Percentiles rank a stretch among this genome's conserved stretches.
Evolutionary conservation across 2,329 filamentous ascomycete genomes (phyloP).

Genomic region (Myotisia sp.): DNA sequence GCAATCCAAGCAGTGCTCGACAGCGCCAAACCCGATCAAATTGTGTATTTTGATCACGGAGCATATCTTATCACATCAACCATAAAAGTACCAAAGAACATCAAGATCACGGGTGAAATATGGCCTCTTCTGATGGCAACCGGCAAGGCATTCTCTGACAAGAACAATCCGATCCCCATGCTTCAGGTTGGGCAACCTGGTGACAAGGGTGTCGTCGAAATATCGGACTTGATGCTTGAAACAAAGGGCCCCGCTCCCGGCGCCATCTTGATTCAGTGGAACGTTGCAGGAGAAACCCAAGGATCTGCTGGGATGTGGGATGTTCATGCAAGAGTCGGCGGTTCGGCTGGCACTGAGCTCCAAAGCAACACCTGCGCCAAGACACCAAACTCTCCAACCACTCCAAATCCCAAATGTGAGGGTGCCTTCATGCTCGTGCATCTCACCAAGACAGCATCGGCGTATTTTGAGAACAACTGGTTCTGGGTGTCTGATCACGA

Average conservation of each 20-base stretch:
- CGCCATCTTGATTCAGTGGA: constrained; percentile 86
- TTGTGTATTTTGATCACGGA: constrained; percentile 52
- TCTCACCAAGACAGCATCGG: constrained; percentile 42
- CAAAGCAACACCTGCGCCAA: constrained; percentile 69
- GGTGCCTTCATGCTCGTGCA: constrained; percentile 55
- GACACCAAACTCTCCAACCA: constrained; percentile 49
- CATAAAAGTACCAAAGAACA: constrained; percentile 51
- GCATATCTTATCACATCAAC: constrained; percentile 48
- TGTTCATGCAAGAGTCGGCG: constrained; percentile 86
- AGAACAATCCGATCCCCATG: constrained; percentile 63
- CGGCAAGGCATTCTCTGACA: constrained; percentile 58
- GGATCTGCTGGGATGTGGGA: constrained; percentile 81
- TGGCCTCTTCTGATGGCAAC: constrained; percentile 82
- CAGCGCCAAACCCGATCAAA: constrained; percentile 41
- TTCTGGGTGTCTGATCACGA: constrained; percentile 87
- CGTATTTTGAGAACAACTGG: constrained; percentile 81
- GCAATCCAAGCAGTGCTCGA: constrained; percentile 70
- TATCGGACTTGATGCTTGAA: constrained; percentile 73
- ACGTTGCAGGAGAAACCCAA: constrained; percentile 49
- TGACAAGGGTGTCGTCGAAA: constrained; percentile 68
- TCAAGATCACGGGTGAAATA: constrained; percentile 80
- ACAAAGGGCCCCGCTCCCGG: constrained; percentile 72
- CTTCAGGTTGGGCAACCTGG: constrained; percentile 70
- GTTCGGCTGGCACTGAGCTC: constrained; percentile 67
- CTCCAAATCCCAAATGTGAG: constrained; percentile 52